Percentiles rank a stretch among this genome's conserved stretches.
phyloP scores from a whole-genome alignment of 2,329 filamentous ascomycete genomes.

The Clonostachys sp. region DNA sequence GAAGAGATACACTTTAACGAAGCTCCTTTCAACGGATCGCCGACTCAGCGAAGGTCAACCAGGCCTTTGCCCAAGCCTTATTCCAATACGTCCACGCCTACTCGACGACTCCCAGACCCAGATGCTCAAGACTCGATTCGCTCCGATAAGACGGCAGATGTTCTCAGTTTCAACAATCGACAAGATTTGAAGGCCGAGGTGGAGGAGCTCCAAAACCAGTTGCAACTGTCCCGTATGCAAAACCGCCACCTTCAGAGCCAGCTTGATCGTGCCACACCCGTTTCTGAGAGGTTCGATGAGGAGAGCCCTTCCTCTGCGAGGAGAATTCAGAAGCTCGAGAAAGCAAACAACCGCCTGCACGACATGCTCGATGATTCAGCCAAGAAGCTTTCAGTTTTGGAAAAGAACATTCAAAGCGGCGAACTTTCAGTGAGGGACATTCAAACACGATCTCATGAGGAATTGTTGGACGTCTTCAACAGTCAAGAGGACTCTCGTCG shows the following conservation, averaged over 20 bases:
- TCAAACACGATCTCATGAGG: conserved; percentile 89
- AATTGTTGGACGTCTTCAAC: conserved; percentile 87
- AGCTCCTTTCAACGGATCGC: conserved; percentile 68
- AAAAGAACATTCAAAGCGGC: conserved; percentile 80
- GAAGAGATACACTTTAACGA: conserved; percentile 88
- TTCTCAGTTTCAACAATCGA: conserved; percentile 76
- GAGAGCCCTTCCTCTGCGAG: conserved; percentile 69
- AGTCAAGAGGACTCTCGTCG: conserved; percentile 87
- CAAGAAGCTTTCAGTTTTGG: conserved; percentile 85
- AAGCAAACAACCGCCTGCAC: conserved; percentile 85
- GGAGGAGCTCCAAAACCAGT: conserved; percentile 88
- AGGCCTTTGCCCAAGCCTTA: conserved; percentile 53
- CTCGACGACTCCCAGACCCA: conserved; percentile 62
- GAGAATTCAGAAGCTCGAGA: conserved; percentile 85
- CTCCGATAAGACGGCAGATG: conserved; percentile 80
- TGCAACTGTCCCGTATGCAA: conserved; percentile 92
- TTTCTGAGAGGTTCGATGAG: conserved; percentile 62
- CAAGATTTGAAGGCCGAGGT: conserved; percentile 90
- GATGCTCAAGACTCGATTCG: conserved; percentile 68
- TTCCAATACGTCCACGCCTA: conserved; percentile 75
- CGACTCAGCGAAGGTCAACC: conserved; percentile 60
- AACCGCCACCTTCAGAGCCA: conserved; percentile 90
- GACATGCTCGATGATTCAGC: conserved; percentile 92
- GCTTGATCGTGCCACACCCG: conserved; percentile 64
- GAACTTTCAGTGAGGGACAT: conserved; percentile 87